Conservation (phyloP, 2,329 filamentous ascomycete genomes). For the Paecilomyces fulvus region DNA sequence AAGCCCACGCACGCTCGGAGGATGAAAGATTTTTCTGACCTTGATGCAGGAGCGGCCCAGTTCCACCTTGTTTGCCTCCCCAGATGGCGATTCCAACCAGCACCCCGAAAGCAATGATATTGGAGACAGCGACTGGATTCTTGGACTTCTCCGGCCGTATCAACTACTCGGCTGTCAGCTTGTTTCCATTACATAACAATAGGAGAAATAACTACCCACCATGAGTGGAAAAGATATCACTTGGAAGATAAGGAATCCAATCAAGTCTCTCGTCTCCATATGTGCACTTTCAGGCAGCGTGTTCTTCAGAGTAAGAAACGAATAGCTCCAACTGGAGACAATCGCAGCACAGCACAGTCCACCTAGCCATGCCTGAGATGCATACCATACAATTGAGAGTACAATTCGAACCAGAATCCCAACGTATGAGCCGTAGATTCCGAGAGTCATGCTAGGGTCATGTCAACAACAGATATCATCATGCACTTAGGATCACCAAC, state of each 20-base stretch:
- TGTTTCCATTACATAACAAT: background rate
- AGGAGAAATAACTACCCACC: background rate
- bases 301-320: background rate
- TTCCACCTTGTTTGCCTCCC: background rate
- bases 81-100: constrained; percentile 3
- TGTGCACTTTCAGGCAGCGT: background rate
- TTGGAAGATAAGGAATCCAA: background rate
- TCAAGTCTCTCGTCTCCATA: background rate
- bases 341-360: background rate
- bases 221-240: background rate
- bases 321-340: background rate
- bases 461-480: background rate
- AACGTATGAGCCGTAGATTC: background rate
- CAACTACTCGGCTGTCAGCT: background rate
- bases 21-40: background rate
- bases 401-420: background rate
- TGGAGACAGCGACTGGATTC: constrained; percentile 3
- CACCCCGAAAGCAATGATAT: constrained; percentile 3
- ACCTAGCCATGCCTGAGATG: background rate
- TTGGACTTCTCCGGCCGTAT: constrained; percentile 6
- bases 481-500: background rate
- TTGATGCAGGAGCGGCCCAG: background rate
- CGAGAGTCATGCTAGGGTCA: background rate
- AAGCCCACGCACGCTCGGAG: constrained; percentile 12
- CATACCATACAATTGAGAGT: constrained; percentile 4